phyloP scores from a whole-genome alignment of 495 filamentous ascomycete genomes.

The Lentithecium fluviatile region DNA sequence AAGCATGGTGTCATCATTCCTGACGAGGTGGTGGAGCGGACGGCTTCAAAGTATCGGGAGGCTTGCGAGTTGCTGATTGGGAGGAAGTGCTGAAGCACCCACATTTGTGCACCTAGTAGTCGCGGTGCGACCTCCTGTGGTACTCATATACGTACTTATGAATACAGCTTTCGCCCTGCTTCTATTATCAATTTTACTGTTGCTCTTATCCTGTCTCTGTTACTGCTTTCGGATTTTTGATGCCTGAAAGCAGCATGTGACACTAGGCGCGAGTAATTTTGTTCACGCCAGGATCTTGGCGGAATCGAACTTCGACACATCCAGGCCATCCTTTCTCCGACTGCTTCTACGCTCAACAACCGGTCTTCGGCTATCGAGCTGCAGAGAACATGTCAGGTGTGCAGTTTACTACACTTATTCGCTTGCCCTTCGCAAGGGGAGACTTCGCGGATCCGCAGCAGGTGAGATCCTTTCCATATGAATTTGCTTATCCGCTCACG shows the following conservation, averaged over 20 bases:
- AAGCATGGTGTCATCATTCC: constrained; percentile 67
- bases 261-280: too few relatives aligned
- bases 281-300: not conserved
- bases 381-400: constrained; percentile 20
- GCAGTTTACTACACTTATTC: constrained; percentile 74
- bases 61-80: constrained; percentile 66
- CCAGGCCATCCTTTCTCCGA: too few relatives aligned
- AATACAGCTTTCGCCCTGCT: too few relatives aligned
- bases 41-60: constrained; percentile 64
- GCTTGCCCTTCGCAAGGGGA: constrained; percentile 81
- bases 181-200: too few relatives aligned
- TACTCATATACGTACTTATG: too few relatives aligned
- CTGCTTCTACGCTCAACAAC: too few relatives aligned
- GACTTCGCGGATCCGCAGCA: constrained; percentile 88
- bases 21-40: constrained; percentile 62
- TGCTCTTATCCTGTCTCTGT: too few relatives aligned
- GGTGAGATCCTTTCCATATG: constrained; percentile 50
- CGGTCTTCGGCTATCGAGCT: not conserved
- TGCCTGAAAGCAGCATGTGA: too few relatives aligned
- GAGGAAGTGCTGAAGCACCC: too few relatives aligned
- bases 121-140: too few relatives aligned
- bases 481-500: not conserved
- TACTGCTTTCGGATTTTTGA: too few relatives aligned
- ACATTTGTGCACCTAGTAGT: too few relatives aligned
- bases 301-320: not conserved